A percentile compares a stretch with the other conserved stretches of the same genome.
These are phyloP conservation scores for Coprinopsis marcescibilis DNA, from an alignment of 768 basidiomycete species.

Conservation along the genomic window DNA sequence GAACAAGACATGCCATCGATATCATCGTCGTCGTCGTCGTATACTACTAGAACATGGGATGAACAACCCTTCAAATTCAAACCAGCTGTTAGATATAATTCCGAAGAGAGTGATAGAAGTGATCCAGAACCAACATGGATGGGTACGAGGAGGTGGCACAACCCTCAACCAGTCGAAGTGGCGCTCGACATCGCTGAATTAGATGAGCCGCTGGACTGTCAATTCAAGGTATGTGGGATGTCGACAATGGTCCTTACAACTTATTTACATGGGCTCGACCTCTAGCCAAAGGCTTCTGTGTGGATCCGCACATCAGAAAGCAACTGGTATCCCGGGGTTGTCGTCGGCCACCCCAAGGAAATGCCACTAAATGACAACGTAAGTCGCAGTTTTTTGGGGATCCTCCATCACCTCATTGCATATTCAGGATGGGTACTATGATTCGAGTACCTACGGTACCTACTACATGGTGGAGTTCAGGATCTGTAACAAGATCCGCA, in stretches of 20 bases:
- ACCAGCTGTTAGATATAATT: no score
- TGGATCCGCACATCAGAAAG: slow-evolving; percentile 7
- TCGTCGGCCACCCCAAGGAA: neutral
- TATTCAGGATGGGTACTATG: neutral
- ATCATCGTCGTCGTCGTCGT: no score
- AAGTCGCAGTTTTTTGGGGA: no score
- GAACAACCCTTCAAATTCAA: no score
- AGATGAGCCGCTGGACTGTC: slow-evolving; percentile 5
- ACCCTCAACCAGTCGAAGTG: no score
- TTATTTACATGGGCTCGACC: neutral
- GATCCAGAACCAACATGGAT: no score
- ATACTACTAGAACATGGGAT: no score
- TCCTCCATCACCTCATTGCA: neutral
- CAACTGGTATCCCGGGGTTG: slow-evolving; percentile 8
- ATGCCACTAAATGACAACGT: slow-evolving; percentile 4
- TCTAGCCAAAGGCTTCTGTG: slow-evolving; percentile 3
- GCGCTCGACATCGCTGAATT: slow-evolving; percentile 6
- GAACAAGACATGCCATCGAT: no score
- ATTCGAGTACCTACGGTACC: neutral
- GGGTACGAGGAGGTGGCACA: no score
- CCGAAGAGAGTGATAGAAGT: no score
- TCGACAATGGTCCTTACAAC: neutral
- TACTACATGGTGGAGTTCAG: slow-evolving; percentile 11
- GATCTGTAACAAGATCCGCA: slow-evolving; percentile 16
- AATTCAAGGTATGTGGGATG: slow-evolving; percentile 6